Percentiles rank a stretch among this genome's conserved stretches.
Evolutionary conservation across 2,329 filamentous ascomycete species (phyloP).

Genomic region (Aspergillus pseudotamarii): DNA sequence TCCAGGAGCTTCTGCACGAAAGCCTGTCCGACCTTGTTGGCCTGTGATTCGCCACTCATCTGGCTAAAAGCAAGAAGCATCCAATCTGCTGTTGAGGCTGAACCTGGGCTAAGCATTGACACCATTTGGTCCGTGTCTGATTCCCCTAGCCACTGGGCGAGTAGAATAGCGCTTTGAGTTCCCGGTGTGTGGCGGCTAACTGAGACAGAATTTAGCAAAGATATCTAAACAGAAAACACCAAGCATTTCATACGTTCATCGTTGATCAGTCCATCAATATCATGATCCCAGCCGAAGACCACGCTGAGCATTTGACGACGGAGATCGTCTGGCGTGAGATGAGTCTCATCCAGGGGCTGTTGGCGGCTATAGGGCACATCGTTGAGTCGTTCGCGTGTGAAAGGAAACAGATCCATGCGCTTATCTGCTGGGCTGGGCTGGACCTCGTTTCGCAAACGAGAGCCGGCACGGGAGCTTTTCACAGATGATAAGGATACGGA

Average conservation of each 20-base stretch:
- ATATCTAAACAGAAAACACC: background rate
- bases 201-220: constrained; percentile 28
- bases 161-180: constrained; percentile 76
- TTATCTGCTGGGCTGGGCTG: constrained; percentile 75
- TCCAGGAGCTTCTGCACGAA: constrained; percentile 90
- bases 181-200: constrained; percentile 71
- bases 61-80: constrained; percentile 91
- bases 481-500: constrained; percentile 52
- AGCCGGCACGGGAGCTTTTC: constrained; percentile 54
- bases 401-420: constrained; percentile 81
- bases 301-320: constrained; percentile 88
- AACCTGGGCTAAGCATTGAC: constrained; percentile 72
- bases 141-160: constrained; percentile 92
- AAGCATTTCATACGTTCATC: constrained; percentile 67
- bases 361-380: constrained; percentile 81
- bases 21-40: constrained; percentile 86
- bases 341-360: constrained; percentile 58
- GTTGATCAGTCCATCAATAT: constrained; percentile 76
- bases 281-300: constrained; percentile 92
- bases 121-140: constrained; percentile 79
- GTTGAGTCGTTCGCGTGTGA: constrained; percentile 75
- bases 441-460: constrained; percentile 78
- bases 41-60: constrained; percentile 75
- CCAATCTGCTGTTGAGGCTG: constrained; percentile 95
- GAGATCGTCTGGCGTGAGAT: constrained; percentile 73